Conservation (phyloP, 1,139 yeast genomes). For the Debaryomycetaceae sp. region DNA sequence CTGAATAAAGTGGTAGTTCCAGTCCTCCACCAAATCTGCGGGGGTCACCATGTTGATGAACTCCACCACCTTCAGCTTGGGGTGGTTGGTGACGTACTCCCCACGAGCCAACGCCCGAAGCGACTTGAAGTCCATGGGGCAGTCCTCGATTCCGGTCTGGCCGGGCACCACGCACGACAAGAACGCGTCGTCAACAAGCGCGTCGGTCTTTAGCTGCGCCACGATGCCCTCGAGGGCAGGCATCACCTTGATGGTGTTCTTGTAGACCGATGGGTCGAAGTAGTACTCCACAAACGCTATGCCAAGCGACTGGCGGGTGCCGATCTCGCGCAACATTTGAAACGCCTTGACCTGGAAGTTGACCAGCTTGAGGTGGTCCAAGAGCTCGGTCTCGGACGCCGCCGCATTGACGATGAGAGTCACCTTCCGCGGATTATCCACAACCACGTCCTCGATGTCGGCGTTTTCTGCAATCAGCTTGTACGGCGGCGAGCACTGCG, state of each 20-base stretch:
- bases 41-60: conserved; percentile 63
- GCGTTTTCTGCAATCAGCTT: conserved; percentile 13
- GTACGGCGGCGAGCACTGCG: conserved; percentile 25
- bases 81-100: conserved; percentile 32
- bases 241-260: conserved; percentile 13
- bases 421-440: conserved; percentile 35
- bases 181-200: conserved; percentile 21
- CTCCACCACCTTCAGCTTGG: conserved; percentile 55
- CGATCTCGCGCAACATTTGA: conserved; percentile 32
- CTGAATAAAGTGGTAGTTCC: conserved; percentile 44
- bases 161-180: conserved; percentile 31
- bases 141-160: conserved; percentile 33
- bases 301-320: conserved; percentile 35
- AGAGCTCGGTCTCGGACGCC: conserved; percentile 24
- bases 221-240: conserved; percentile 15
- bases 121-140: conserved; percentile 28
- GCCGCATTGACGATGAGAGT: conserved; percentile 24
- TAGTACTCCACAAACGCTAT: conserved; percentile 37
- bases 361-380: conserved; percentile 22
- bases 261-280: conserved; percentile 14
- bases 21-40: conserved; percentile 55
- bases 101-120: conserved; percentile 31
- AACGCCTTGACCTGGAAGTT: conserved; percentile 22
- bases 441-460: conserved; percentile 22
- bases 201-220: conserved; percentile 13